These are phyloP conservation scores for Gypsophila paniculata DNA, from an alignment of 179 eudicot genomes.

Conservation along the genomic window DNA sequence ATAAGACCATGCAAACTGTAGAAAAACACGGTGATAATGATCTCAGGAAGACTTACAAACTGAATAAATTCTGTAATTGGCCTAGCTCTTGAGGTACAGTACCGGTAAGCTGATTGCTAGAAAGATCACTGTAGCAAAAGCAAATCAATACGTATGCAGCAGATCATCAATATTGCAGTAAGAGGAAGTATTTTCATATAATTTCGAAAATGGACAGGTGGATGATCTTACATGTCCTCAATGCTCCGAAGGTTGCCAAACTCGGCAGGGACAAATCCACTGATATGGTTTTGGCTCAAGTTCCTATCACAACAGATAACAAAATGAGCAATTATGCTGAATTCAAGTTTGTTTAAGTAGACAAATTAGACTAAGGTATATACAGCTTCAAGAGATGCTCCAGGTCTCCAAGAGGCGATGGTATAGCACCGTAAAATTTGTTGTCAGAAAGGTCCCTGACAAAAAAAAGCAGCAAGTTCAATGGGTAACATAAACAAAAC, in stretches of 20 bases:
- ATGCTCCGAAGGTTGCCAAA: constrained; percentile 90
- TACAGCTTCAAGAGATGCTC: constrained; percentile 95
- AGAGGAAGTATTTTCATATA: background rate
- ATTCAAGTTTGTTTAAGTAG: background rate
- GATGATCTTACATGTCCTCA: constrained; percentile 60
- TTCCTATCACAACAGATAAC: constrained; percentile 39
- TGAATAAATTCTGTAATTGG: constrained; percentile 73
- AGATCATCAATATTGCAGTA: background rate
- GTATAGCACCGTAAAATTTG: constrained; percentile 64
- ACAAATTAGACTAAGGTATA: constrained; percentile 13
- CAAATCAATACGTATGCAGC: background rate
- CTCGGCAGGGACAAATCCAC: constrained; percentile 72
- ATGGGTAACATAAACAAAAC: background rate
- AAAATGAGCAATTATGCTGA: constrained; percentile 10
- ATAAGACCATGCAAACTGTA: background rate
- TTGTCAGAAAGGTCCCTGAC: constrained; percentile 83
- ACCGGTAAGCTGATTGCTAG: constrained; percentile 70
- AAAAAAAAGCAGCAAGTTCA: background rate
- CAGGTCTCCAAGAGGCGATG: constrained; percentile 87
- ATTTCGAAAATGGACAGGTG: background rate
- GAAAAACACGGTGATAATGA: background rate
- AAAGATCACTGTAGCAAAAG: constrained; percentile 61
- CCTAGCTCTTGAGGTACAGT: constrained; percentile 68
- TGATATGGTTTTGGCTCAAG: constrained; percentile 60
- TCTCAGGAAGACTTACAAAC: constrained; percentile 51